phyloP scores from a whole-genome alignment of 192 early-diverging fungal genomes.

The Allomyces javanicus region DNA sequence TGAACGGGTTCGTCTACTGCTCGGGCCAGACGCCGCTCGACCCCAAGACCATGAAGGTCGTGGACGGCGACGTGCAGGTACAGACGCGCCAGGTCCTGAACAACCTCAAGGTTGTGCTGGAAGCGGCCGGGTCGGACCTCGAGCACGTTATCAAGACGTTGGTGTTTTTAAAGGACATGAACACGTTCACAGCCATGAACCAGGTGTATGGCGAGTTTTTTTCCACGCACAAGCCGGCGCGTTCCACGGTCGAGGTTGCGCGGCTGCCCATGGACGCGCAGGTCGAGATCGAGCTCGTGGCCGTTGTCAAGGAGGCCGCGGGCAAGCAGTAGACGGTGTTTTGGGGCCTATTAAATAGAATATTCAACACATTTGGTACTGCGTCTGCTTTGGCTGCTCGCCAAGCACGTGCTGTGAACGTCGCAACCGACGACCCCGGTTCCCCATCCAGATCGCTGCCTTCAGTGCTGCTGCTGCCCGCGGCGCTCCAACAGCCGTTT shows the following conservation, averaged over 20 bases:
- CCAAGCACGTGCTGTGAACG: too few relatives aligned
- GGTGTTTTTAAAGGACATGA: constrained; percentile 80
- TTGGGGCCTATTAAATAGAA: too few relatives aligned
- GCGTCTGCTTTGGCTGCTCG: too few relatives aligned
- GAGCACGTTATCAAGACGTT: constrained; percentile 90
- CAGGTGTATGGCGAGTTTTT: constrained; percentile 58
- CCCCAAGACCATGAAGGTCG: constrained; percentile 3
- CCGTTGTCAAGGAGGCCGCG: constrained; percentile 18
- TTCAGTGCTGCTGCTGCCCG: too few relatives aligned
- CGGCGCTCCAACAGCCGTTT: too few relatives aligned
- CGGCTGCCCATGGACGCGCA: constrained; percentile 72
- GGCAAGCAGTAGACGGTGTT: too few relatives aligned
- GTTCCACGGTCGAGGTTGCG: constrained; percentile 71
- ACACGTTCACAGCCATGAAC: constrained; percentile 81
- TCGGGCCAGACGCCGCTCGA: constrained; percentile 4
- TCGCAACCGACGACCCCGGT: too few relatives aligned
- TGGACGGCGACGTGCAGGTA: constrained; percentile 1
- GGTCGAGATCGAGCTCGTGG: constrained; percentile 87
- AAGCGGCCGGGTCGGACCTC: constrained; percentile 53
- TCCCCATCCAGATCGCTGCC: too few relatives aligned
- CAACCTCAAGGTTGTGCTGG: constrained; percentile 70
- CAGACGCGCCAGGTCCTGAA: constrained; percentile 37
- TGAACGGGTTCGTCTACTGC: constrained; percentile 5
- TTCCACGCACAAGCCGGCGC: constrained; percentile 40
- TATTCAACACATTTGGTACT: too few relatives aligned